Evolutionary conservation across 805 yeast species (phyloP).

Genomic region (Clavispora carvajalis): DNA sequence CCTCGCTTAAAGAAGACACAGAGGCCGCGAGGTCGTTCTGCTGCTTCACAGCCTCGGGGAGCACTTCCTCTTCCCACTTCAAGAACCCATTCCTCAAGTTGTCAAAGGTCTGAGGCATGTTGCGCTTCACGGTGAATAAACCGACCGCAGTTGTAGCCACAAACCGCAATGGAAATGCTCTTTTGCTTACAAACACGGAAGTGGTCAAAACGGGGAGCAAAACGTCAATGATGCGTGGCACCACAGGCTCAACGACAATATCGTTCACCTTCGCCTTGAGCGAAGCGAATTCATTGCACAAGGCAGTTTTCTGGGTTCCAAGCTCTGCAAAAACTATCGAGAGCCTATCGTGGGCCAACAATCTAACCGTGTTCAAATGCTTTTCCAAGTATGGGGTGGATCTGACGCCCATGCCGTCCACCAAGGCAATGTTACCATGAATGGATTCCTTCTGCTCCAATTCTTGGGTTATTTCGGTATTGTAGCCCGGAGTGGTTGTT

Average conservation of each 20-base stretch:
- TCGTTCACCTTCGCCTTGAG: slow-evolving; percentile 26
- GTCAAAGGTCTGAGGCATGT: slow-evolving; percentile 40
- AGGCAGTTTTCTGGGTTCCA: slow-evolving; percentile 42
- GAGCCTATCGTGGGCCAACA: slow-evolving; percentile 32
- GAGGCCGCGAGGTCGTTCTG: slow-evolving; percentile 16
- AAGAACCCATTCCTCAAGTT: slow-evolving; percentile 13
- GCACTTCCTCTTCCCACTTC: slow-evolving; percentile 22
- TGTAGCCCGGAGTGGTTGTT: slow-evolving; percentile 46
- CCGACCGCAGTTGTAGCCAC: slow-evolving; percentile 49
- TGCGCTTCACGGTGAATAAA: slow-evolving; percentile 33
- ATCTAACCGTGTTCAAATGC: slow-evolving; percentile 36
- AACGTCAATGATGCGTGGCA: slow-evolving; percentile 52
- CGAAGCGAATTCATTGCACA: slow-evolving; percentile 36
- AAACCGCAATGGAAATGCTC: slow-evolving; percentile 46
- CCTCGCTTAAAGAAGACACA: slow-evolving; percentile 8
- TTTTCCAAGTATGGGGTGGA: slow-evolving; percentile 44
- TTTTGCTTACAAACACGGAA: slow-evolving; percentile 46
- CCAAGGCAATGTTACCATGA: slow-evolving; percentile 35
- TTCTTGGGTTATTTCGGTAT: slow-evolving; percentile 30
- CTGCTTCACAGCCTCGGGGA: slow-evolving; percentile 29
- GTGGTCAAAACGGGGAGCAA: slow-evolving; percentile 53
- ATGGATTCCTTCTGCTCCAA: slow-evolving; percentile 35
- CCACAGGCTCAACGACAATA: slow-evolving; percentile 45
- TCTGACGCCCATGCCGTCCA: slow-evolving; percentile 53
- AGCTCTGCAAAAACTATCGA: slow-evolving; percentile 39